These are phyloP conservation scores for Kwoniella sp. DNA, from an alignment of 768 basidiomycete species.

Conservation along the genomic window DNA sequence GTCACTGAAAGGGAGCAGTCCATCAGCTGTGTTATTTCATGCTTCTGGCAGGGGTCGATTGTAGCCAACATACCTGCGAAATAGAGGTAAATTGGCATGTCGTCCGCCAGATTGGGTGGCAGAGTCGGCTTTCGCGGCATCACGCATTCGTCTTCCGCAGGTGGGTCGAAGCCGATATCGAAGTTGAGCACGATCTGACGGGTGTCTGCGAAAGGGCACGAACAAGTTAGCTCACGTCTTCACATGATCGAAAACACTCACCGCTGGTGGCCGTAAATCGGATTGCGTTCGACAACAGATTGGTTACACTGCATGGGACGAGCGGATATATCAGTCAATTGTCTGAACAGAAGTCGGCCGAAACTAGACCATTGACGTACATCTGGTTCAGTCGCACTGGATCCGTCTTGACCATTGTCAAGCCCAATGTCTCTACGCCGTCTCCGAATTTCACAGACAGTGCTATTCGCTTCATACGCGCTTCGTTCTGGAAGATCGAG, in stretches of 20 bases:
- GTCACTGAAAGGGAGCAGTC: slow-evolving; percentile 20
- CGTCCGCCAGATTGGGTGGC: slow-evolving; percentile 29
- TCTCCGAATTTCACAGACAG: slow-evolving; percentile 54
- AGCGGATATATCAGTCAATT: not conserved
- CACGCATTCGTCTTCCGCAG: slow-evolving; percentile 46
- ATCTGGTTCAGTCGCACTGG: slow-evolving; percentile 58
- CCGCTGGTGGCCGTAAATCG: slow-evolving; percentile 55
- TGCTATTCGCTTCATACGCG: slow-evolving; percentile 57
- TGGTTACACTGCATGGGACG: slow-evolving; percentile 41
- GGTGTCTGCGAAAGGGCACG: slow-evolving; percentile 11
- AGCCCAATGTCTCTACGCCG: slow-evolving; percentile 43
- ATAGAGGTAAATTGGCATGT: slow-evolving; percentile 56
- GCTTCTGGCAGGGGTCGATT: not conserved
- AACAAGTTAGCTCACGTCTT: not conserved
- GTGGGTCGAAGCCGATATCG: slow-evolving; percentile 52
- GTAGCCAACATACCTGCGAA: slow-evolving; percentile 32
- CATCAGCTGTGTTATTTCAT: not conserved
- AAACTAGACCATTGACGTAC: slow-evolving; percentile 22
- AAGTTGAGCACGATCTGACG: slow-evolving; percentile 53
- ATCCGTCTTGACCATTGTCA: slow-evolving; percentile 55
- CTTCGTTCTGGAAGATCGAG: slow-evolving; percentile 57
- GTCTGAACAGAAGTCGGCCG: not conserved
- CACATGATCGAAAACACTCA: slow-evolving; percentile 14
- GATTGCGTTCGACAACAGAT: slow-evolving; percentile 57
- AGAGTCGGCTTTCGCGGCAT: slow-evolving; percentile 40